Conservation (phyloP, 1,284 basidiomycete species). For the Malassezia pachydermatis region DNA sequence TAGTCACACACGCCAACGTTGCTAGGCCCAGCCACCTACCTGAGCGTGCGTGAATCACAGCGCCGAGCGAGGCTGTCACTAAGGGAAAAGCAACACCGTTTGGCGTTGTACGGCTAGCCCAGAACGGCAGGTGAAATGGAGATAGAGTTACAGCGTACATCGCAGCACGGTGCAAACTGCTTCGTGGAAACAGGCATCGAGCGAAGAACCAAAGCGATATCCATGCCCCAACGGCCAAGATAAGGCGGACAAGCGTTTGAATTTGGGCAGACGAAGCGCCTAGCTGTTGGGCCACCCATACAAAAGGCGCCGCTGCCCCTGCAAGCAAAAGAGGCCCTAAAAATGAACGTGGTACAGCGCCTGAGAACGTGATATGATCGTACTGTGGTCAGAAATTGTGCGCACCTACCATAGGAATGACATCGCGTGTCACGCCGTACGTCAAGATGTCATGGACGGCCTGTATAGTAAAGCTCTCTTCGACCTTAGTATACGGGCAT, state of each 20-base stretch:
- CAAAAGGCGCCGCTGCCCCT: constrained; percentile 29
- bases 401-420: not conserved
- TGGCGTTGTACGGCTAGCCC: constrained; percentile 80
- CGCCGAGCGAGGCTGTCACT: constrained; percentile 59
- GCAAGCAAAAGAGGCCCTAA: constrained; percentile 55
- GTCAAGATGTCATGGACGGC: constrained; percentile 77
- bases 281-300: constrained; percentile 48
- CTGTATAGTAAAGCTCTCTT: constrained; percentile 92
- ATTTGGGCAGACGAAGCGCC: constrained; percentile 54
- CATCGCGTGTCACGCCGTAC: constrained; percentile 55
- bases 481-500: constrained; percentile 83
- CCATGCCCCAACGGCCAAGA: constrained; percentile 62
- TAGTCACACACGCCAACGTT: constrained; percentile 59
- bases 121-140: constrained; percentile 87
- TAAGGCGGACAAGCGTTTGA: constrained; percentile 64
- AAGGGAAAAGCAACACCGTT: constrained; percentile 81
- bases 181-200: not conserved
- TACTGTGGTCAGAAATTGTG: constrained; percentile 53
- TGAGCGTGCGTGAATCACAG: constrained; percentile 51
- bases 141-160: constrained; percentile 60
- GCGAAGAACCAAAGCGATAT: constrained; percentile 58
- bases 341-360: constrained; percentile 79
- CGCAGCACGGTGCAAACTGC: constrained; percentile 1
- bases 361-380: constrained; percentile 80
- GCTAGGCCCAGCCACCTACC: constrained; percentile 44